These are phyloP conservation scores for Aspergillus avenaceus DNA, from an alignment of 495 filamentous ascomycete genomes.

Conservation along the genomic window DNA sequence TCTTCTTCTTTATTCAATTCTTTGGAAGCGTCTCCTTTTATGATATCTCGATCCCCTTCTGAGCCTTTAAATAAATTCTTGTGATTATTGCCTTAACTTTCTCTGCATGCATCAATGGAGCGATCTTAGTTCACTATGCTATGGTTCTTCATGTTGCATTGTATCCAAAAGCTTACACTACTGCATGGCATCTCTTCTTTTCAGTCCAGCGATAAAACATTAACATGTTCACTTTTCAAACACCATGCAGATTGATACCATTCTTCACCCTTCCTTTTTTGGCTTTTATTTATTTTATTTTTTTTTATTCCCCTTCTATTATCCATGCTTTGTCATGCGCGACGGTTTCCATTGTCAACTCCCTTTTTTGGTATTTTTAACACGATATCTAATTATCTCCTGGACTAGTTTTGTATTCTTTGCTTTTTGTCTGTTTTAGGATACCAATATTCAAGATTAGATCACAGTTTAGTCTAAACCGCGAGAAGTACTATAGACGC, in stretches of 20 bases:
- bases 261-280: slow-evolving; percentile 15
- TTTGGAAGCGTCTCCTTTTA: too few relatives aligned
- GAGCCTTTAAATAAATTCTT: too few relatives aligned
- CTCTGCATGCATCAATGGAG: background rate
- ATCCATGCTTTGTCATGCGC: background rate
- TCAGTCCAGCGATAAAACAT: slow-evolving; percentile 12
- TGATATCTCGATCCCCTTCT: too few relatives aligned
- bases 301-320: slow-evolving; percentile 7
- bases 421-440: too few relatives aligned
- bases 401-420: too few relatives aligned
- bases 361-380: background rate
- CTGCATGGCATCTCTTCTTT: slow-evolving; percentile 7
- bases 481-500: too few relatives aligned
- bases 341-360: background rate
- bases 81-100: background rate
- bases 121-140: background rate
- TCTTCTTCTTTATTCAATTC: slow-evolving; percentile 1
- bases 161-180: slow-evolving; percentile 12
- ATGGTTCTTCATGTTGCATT: background rate
- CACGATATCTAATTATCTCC: too few relatives aligned
- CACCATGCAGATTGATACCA: slow-evolving; percentile 39
- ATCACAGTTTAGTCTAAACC: too few relatives aligned
- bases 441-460: too few relatives aligned
- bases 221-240: slow-evolving; percentile 16
- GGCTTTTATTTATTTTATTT: slow-evolving; percentile 8